Conservation (phyloP, 2,329 filamentous ascomycete species). For the Trichophyton rubrum region DNA sequence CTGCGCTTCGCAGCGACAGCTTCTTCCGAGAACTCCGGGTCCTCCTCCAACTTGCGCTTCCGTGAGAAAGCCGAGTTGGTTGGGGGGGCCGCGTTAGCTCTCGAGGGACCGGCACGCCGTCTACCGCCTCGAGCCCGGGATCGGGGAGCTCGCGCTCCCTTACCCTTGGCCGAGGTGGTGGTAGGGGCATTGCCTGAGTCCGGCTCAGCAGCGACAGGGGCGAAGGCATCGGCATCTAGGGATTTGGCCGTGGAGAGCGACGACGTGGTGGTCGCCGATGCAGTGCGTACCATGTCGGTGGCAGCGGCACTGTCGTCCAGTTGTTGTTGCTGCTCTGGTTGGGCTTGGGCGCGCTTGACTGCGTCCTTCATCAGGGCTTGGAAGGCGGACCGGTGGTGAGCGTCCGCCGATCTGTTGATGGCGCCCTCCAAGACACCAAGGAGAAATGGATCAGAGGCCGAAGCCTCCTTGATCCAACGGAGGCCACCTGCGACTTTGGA, state of each 20-base stretch:
- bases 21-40: constrained; percentile 21
- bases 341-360: constrained; percentile 14
- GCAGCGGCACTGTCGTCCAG: constrained; percentile 7
- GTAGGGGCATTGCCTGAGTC: constrained; percentile 10
- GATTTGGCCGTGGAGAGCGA: constrained; percentile 32
- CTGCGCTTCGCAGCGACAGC: constrained; percentile 18
- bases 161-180: constrained; percentile 14
- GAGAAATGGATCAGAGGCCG: constrained; percentile 21
- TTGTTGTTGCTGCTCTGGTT: not conserved
- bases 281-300: constrained; percentile 15
- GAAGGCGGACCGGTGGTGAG: constrained; percentile 20
- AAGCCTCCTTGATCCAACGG: constrained; percentile 20
- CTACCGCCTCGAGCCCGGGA: constrained; percentile 13
- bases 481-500: constrained; percentile 20
- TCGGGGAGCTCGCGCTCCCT: constrained; percentile 19
- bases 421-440: constrained; percentile 22
- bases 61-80: constrained; percentile 19
- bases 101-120: constrained; percentile 5
- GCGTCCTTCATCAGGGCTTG: constrained; percentile 22
- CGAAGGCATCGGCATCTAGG: constrained; percentile 23
- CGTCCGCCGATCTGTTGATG: constrained; percentile 19
- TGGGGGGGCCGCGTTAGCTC: constrained; percentile 9
- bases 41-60: constrained; percentile 20
- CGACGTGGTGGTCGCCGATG: constrained; percentile 18
- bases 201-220: constrained; percentile 16